Evolutionary conservation across 1,284 basidiomycete genomes (phyloP).

Genomic region (Moesziomyces sp.): DNA sequence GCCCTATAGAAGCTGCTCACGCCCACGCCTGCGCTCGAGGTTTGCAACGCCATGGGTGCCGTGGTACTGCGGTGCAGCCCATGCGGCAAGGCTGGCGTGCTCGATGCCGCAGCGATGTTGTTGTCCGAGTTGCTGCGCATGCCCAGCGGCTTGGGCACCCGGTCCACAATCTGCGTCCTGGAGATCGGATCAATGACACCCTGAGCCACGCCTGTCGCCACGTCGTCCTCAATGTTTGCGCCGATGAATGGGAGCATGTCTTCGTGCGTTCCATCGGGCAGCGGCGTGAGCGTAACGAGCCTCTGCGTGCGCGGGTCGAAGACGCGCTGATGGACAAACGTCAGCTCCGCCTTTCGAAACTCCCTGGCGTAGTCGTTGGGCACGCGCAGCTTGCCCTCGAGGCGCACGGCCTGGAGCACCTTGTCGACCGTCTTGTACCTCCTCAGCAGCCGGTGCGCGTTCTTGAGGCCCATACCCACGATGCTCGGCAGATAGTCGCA

Average conservation of each 20-base stretch:
- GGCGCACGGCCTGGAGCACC: slow-evolving; percentile 79
- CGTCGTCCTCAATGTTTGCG: slow-evolving; percentile 48
- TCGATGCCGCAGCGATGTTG: slow-evolving; percentile 4
- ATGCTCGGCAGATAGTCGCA: slow-evolving; percentile 82
- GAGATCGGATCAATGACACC: slow-evolving; percentile 85
- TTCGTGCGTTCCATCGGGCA: slow-evolving; percentile 50
- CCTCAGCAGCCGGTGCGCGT: slow-evolving; percentile 83
- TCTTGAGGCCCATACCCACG: slow-evolving; percentile 75
- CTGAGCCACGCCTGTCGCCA: slow-evolving; percentile 74
- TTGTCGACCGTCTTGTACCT: slow-evolving; percentile 88
- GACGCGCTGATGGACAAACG: slow-evolving; percentile 93
- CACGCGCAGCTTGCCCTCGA: slow-evolving; percentile 87
- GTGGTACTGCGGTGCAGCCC: slow-evolving; percentile 26
- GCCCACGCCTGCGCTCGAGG: neutral
- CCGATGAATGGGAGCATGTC: slow-evolving; percentile 61
- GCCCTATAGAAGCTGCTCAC: slow-evolving; percentile 23
- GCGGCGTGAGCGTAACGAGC: slow-evolving; percentile 55
- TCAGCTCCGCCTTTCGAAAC: slow-evolving; percentile 81
- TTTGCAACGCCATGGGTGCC: slow-evolving; percentile 5
- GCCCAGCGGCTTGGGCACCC: slow-evolving; percentile 15
- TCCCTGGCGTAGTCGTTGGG: slow-evolving; percentile 76
- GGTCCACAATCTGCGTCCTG: slow-evolving; percentile 73
- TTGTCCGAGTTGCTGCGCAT: slow-evolving; percentile 19
- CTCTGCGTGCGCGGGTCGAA: slow-evolving; percentile 76
- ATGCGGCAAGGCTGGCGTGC: neutral